Conservation (phyloP, 305 asterid genomes). For the Fraxinus angustifolia region DNA sequence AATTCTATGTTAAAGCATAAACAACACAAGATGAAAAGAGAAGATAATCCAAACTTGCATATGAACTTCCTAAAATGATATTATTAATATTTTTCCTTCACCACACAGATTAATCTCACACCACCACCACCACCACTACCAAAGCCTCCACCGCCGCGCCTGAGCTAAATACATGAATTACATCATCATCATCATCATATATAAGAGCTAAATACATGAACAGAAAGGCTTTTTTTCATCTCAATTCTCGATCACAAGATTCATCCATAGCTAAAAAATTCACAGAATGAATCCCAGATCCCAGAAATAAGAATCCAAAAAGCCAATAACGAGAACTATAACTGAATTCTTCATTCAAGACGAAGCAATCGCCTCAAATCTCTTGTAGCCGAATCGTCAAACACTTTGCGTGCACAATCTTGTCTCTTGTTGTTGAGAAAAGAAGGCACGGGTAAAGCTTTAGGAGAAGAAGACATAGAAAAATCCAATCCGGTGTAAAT, state of each 20-base stretch:
- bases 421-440: constrained; percentile 28
- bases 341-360: constrained; percentile 33
- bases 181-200: background rate
- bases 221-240: background rate
- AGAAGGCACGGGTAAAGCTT: constrained; percentile 36
- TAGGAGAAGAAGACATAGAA: constrained; percentile 40
- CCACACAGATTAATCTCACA: background rate
- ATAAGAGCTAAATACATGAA: background rate
- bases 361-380: constrained; percentile 58
- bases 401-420: constrained; percentile 10
- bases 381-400: constrained; percentile 38
- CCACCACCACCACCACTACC: background rate
- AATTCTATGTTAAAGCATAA: background rate
- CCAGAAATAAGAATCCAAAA: constrained; percentile 19
- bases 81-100: background rate
- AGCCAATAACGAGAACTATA: constrained; percentile 9
- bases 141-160: background rate
- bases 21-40: background rate
- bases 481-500: constrained; percentile 42
- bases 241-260: background rate
- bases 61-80: background rate
- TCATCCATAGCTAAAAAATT: background rate
- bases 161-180: background rate
- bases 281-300: constrained; percentile 6
- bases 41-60: background rate